phyloP scores from a whole-genome alignment of 2,329 filamentous ascomycete species.

The Reticulascus tulasneorum region DNA sequence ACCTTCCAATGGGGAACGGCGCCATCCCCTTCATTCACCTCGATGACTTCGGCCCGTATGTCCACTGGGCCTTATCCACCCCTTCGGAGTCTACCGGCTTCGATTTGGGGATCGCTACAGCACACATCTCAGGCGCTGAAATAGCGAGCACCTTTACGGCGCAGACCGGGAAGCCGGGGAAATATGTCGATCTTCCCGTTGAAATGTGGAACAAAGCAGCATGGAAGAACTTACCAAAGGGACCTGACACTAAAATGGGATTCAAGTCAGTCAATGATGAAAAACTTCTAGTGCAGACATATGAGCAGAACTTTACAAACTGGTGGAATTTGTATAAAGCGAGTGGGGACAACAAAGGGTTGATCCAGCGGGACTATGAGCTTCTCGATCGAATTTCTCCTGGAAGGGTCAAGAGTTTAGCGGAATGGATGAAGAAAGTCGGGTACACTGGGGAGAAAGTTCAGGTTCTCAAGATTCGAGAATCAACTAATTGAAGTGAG shows the following conservation, averaged over 20 bases:
- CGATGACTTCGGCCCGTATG: constrained; percentile 20
- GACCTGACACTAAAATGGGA: no score
- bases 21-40: constrained; percentile 17
- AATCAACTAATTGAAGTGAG: no score
- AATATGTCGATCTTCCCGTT: no score
- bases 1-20: neutral
- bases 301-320: neutral
- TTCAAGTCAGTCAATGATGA: no score
- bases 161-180: constrained; percentile 5
- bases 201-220: no score
- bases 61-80: constrained; percentile 20
- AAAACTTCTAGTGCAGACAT: no score
- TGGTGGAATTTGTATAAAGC: neutral
- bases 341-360: neutral
- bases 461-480: no score
- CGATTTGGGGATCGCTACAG: constrained; percentile 19
- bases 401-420: neutral
- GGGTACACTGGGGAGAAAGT: no score
- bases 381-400: neutral
- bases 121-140: constrained; percentile 16
- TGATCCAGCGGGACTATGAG: neutral
- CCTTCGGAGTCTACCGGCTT: constrained; percentile 17
- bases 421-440: no score
- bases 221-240: no score
- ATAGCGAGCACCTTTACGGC: constrained; percentile 6